phyloP scores from a whole-genome alignment of 176 grass and related monocot species.

The Raddia distichophylla region DNA sequence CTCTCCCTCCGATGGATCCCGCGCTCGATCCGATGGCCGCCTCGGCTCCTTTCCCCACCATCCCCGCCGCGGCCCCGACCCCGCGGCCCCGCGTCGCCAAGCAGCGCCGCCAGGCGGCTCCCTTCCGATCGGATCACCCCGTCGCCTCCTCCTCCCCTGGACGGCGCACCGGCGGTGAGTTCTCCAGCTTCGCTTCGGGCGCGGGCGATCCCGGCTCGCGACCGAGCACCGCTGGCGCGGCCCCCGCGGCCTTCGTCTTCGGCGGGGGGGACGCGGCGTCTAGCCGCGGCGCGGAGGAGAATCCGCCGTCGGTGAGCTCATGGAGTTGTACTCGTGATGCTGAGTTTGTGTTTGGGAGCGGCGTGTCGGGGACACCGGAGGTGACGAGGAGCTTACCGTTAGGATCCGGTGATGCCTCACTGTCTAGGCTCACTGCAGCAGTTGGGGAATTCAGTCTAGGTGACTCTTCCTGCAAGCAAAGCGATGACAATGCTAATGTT shows the following conservation, averaged over 20 bases:
- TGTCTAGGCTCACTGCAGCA: background rate
- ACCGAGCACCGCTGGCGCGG: background rate
- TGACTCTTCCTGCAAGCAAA: background rate
- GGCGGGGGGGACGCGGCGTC: background rate
- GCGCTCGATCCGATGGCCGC: conserved; percentile 38
- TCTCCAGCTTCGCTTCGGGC: background rate
- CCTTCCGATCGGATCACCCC: conserved; percentile 48
- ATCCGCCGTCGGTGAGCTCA: background rate
- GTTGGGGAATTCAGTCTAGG: conserved; percentile 4
- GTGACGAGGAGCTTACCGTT: conserved; percentile 42
- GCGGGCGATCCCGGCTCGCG: background rate
- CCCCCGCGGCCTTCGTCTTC: conserved; percentile 30
- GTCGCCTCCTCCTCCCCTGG: conserved; percentile 14
- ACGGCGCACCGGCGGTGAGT: conserved; percentile 26
- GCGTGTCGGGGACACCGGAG: conserved; percentile 18
- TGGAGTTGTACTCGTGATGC: conserved; percentile 32
- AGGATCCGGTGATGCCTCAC: conserved; percentile 22
- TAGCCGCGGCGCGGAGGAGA: conserved; percentile 9
- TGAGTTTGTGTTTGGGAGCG: conserved; percentile 45
- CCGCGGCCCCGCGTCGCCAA: conserved; percentile 36
- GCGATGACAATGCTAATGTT: conserved; percentile 14
- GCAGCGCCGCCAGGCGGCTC: conserved; percentile 40
- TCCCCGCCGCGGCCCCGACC: conserved; percentile 28
- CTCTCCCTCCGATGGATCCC: conserved; percentile 38
- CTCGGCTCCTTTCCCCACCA: conserved; percentile 56